phyloP scores from a whole-genome alignment of 2,329 filamentous ascomycete genomes.

The Myriosclerotinia duriaeana region DNA sequence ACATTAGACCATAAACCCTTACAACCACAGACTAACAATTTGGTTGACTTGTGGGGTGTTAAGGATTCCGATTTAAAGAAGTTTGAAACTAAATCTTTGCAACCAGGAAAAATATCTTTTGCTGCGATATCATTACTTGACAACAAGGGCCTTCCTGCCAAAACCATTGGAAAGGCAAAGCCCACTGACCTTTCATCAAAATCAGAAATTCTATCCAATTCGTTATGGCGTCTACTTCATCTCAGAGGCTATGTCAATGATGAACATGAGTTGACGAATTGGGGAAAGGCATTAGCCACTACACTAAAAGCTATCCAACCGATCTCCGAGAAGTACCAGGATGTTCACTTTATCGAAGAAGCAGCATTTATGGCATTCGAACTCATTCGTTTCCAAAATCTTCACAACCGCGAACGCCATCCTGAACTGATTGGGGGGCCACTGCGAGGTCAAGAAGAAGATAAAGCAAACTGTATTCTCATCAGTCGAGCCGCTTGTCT shows the following conservation, averaged over 20 bases:
- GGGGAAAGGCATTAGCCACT: conserved; percentile 76
- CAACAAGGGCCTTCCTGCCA: conserved; percentile 61
- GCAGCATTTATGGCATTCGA: conserved; percentile 82
- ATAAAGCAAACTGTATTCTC: conserved; percentile 75
- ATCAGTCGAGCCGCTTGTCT: conserved; percentile 85
- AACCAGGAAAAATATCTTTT: conserved; percentile 52
- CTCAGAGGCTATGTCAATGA: conserved; percentile 81
- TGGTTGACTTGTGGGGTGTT: conserved; percentile 69
- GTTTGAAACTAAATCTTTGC: conserved; percentile 44
- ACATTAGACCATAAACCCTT: conserved; percentile 63
- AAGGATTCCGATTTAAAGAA: conserved; percentile 54
- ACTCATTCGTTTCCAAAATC: conserved; percentile 72
- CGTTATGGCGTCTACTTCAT: conserved; percentile 86
- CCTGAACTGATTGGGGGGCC: conserved; percentile 56
- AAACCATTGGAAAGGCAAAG: conserved; percentile 53
- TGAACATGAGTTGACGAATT: conserved; percentile 74
- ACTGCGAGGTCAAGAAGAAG: conserved; percentile 62
- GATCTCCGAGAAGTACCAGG: conserved; percentile 45
- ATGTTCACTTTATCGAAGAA: conserved; percentile 63
- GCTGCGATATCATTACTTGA: conserved; percentile 69
- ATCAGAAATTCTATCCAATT: conserved; percentile 69
- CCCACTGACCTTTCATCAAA: conserved; percentile 54
- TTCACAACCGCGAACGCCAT: conserved; percentile 66
- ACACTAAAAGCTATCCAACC: conserved; percentile 64
- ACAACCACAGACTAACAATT: conserved; percentile 49